phyloP scores from a whole-genome alignment of 345 rosid genomes.

The Populus ilicifolia region DNA sequence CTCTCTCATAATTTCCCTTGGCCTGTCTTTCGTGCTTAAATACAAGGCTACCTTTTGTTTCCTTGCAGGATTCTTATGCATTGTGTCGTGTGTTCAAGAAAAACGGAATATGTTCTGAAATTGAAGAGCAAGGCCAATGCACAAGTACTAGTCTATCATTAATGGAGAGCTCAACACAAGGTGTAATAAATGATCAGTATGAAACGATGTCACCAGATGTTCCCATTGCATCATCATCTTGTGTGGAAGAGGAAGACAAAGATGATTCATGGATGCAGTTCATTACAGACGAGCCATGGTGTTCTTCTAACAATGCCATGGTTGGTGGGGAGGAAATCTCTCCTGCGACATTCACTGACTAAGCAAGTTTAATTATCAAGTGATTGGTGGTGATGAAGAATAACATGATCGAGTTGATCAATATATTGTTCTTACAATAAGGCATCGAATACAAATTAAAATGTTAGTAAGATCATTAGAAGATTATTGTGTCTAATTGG shows the following conservation, averaged over 20 bases:
- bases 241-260: conserved; percentile 66
- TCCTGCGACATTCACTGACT: conserved; percentile 7
- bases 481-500: not conserved
- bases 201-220: conserved; percentile 80
- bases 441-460: not conserved
- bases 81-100: conserved; percentile 94
- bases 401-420: not conserved
- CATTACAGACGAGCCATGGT: conserved; percentile 90
- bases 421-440: conserved; percentile 5
- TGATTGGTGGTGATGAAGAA: conserved; percentile 8
- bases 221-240: conserved; percentile 43
- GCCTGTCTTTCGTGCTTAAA: not conserved
- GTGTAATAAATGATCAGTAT: conserved; percentile 24
- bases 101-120: conserved; percentile 69
- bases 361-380: not conserved
- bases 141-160: conserved; percentile 24
- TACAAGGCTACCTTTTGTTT: not conserved
- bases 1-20: not conserved
- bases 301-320: conserved; percentile 40
- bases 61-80: conserved; percentile 71
- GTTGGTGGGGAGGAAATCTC: conserved; percentile 12
- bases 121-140: conserved; percentile 59
- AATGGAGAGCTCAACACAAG: conserved; percentile 41
- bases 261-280: conserved; percentile 99
- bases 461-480: not conserved